Evolutionary conservation across 305 asterid genomes (phyloP).

Genomic region (Rubia occidens): DNA sequence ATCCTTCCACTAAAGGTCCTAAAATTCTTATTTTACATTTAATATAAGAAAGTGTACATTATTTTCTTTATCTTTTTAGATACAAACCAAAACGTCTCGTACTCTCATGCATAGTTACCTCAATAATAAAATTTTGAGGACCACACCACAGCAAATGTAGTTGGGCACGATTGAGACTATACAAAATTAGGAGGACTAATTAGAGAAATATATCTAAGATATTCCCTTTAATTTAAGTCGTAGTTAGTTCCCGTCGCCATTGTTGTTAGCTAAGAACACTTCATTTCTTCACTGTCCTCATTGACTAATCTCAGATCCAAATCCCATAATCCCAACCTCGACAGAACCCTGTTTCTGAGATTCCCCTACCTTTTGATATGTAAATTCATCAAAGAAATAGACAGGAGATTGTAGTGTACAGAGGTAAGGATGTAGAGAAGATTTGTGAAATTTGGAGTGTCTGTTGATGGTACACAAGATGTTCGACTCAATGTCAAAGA

Average conservation of each 20-base stretch:
- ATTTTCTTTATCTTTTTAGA: too few species aligned
- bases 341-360: background rate
- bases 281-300: conserved; percentile 1
- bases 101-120: background rate
- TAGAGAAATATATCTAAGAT: background rate
- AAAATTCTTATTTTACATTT: too few species aligned
- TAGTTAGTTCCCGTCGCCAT: background rate
- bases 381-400: background rate
- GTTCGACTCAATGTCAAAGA: conserved; percentile 42
- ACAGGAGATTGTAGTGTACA: background rate
- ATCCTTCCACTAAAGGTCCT: too few species aligned
- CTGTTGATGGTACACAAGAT: conserved; percentile 29
- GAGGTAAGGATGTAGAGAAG: conserved; percentile 13
- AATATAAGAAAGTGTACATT: too few species aligned
- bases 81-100: background rate
- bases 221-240: background rate
- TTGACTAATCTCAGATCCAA: conserved; percentile 4
- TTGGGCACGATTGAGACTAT: background rate
- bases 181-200: background rate
- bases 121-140: background rate
- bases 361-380: background rate
- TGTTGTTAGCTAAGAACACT: background rate
- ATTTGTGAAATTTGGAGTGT: conserved; percentile 8
- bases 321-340: conserved; percentile 10
- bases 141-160: background rate